These are phyloP conservation scores for Pleoardoris graminearum DNA, from an alignment of 2,329 filamentous ascomycete species.

Conservation along the genomic window DNA sequence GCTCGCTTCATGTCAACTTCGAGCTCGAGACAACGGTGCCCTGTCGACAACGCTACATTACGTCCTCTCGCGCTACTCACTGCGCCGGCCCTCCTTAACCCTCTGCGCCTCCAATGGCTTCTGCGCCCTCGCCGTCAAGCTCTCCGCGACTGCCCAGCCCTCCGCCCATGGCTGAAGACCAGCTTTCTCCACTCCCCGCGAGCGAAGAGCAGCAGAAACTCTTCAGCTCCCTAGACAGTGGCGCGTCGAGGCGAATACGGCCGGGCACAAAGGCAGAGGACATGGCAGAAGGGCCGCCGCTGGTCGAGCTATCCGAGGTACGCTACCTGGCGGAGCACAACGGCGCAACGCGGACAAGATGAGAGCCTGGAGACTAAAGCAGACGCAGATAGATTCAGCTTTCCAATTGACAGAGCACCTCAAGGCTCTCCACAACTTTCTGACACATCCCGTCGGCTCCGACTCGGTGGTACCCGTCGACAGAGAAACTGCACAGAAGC, in stretches of 20 bases:
- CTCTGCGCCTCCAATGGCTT: constrained; percentile 25
- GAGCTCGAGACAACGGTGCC: background rate
- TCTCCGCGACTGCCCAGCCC: constrained; percentile 94
- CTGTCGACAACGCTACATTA: background rate
- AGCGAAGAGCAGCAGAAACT: constrained; percentile 61
- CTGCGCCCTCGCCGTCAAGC: constrained; percentile 61
- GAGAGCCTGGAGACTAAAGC: constrained; percentile 19
- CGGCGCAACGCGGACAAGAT: constrained; percentile 1
- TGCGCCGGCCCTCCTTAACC: background rate
- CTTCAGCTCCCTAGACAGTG: constrained; percentile 66
- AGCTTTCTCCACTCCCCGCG: constrained; percentile 75
- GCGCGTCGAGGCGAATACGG: constrained; percentile 81
- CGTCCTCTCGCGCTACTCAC: background rate
- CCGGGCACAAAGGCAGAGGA: constrained; percentile 90
- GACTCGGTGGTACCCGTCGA: constrained; percentile 71
- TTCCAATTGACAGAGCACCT: constrained; percentile 98
- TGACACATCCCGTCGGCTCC: constrained; percentile 64
- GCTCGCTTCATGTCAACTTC: background rate
- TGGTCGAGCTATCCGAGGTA: constrained; percentile 84
- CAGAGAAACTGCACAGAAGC: constrained; percentile 71
- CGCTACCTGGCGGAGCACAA: constrained; percentile 25
- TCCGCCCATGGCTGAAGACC: constrained; percentile 91
- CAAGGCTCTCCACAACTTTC: constrained; percentile 83
- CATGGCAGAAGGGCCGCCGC: constrained; percentile 88
- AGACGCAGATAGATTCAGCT: constrained; percentile 81